A percentile compares a stretch with the other conserved stretches of the same genome.
phyloP scores from a whole-genome alignment of 352 stramenopile species.

The Phytophthora sojae region DNA sequence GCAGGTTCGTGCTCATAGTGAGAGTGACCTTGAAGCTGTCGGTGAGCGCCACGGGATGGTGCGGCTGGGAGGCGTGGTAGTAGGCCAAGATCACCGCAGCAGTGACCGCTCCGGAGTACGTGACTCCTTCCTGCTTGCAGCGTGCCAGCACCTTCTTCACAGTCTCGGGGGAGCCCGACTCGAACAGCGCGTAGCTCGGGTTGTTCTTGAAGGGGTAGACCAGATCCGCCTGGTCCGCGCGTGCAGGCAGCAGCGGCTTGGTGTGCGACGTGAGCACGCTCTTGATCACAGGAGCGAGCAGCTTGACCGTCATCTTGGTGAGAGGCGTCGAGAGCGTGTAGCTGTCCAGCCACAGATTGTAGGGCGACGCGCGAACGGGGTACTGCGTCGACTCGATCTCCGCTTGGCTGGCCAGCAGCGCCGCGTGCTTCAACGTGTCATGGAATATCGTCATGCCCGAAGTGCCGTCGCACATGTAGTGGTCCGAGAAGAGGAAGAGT shows the following conservation, averaged over 20 bases:
- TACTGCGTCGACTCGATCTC: conserved; percentile 21
- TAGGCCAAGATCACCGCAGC: conserved; percentile 39
- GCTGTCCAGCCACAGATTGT: conserved; percentile 33
- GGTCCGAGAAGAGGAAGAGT: conserved; percentile 51
- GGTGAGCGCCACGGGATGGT: conserved; percentile 18
- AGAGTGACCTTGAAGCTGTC: conserved; percentile 31
- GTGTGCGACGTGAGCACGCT: conserved; percentile 24
- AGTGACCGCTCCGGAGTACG: conserved; percentile 44
- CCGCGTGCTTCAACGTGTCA: conserved; percentile 30
- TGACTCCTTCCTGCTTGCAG: conserved; percentile 40
- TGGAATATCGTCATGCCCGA: conserved; percentile 50
- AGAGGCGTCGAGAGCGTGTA: conserved; percentile 27
- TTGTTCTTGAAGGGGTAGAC: conserved; percentile 38
- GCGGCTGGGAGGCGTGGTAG: conserved; percentile 16
- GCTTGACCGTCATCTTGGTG: conserved; percentile 25
- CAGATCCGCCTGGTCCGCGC: conserved; percentile 35
- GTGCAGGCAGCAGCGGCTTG: conserved; percentile 33
- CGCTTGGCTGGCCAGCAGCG: conserved; percentile 12
- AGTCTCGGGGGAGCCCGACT: conserved; percentile 26
- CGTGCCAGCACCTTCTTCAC: conserved; percentile 32
- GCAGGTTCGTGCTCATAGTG: conserved; percentile 39
- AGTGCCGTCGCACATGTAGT: conserved; percentile 53
- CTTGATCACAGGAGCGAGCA: conserved; percentile 27
- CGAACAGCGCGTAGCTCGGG: conserved; percentile 39
- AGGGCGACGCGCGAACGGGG: conserved; percentile 35